A percentile compares a stretch with the other conserved stretches of the same genome.
phyloP scores from a whole-genome alignment of 345 rosid genomes.

The Eucalyptus leucophloia region DNA sequence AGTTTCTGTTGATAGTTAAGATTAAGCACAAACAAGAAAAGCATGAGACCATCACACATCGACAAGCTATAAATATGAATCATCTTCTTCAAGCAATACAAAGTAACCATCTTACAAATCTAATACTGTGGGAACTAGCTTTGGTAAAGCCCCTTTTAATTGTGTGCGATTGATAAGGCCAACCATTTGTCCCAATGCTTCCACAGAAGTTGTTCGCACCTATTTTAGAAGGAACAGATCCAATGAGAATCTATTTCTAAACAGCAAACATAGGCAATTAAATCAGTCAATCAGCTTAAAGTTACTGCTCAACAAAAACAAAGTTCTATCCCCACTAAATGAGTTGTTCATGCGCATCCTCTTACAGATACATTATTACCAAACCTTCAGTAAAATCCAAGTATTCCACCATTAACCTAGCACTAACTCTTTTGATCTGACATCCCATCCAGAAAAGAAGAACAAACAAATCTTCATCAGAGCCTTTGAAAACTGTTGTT shows the following conservation, averaged over 20 bases:
- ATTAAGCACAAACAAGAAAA: neutral
- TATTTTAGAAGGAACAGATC: conserved; percentile 9
- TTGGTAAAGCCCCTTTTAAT: conserved; percentile 85
- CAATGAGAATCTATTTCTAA: neutral
- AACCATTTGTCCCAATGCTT: conserved; percentile 97
- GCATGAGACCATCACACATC: neutral
- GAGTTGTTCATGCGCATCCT: neutral
- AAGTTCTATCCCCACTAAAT: neutral
- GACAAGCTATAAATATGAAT: neutral
- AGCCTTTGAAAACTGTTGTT: neutral
- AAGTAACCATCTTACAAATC: conserved; percentile 55
- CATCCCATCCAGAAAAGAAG: neutral
- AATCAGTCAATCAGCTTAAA: neutral
- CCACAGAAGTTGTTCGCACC: conserved; percentile 85
- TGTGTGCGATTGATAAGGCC: conserved; percentile 78
- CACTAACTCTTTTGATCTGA: neutral
- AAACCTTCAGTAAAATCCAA: neutral
- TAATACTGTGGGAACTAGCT: conserved; percentile 76
- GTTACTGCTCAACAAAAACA: neutral
- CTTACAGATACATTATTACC: neutral
- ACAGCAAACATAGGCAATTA: neutral
- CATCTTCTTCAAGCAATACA: neutral
- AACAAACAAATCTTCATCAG: neutral
- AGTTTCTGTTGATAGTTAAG: neutral
- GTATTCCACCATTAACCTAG: neutral